Conservation (phyloP, 2,329 filamentous ascomycete species). For the Penicillium sp. region DNA sequence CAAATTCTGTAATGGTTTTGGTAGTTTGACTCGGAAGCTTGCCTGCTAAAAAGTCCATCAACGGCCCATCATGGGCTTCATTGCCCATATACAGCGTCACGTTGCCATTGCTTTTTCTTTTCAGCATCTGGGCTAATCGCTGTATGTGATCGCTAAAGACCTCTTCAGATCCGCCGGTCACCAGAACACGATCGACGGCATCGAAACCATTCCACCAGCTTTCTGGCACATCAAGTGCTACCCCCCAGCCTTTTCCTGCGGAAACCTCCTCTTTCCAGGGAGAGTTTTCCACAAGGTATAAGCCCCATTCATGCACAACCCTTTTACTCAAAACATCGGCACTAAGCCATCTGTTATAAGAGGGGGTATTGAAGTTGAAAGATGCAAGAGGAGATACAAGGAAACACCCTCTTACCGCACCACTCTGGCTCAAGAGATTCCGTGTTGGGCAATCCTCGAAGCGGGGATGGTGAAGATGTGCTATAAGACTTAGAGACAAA, state of each 20-base stretch:
- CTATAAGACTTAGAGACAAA: conserved; percentile 33
- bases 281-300: conserved; percentile 14
- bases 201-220: conserved; percentile 19
- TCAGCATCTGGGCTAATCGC: conserved; percentile 10
- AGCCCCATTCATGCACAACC: conserved; percentile 14
- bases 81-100: conserved; percentile 12
- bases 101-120: not conserved
- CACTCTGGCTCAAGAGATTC: not conserved
- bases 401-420: conserved; percentile 10
- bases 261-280: conserved; percentile 23
- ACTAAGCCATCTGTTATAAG: conserved; percentile 11
- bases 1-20: conserved; percentile 11
- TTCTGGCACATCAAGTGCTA: conserved; percentile 25
- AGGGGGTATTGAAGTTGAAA: conserved; percentile 13
- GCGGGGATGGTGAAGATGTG: conserved; percentile 45
- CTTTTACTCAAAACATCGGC: conserved; percentile 14
- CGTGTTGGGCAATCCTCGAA: conserved; percentile 31
- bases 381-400: conserved; percentile 23
- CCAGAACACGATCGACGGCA: conserved; percentile 13
- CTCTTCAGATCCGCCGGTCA: conserved; percentile 23
- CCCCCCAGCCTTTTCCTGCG: conserved; percentile 21
- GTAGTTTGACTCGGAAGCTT: conserved; percentile 13
- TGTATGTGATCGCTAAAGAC: conserved; percentile 24
- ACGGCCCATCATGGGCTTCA: conserved; percentile 24
- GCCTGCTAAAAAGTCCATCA: conserved; percentile 25